Percentiles rank a stretch among this genome's conserved stretches.
phyloP scores from a whole-genome alignment of 208 protist genomes.

The Wallacemonas sp. region DNA sequence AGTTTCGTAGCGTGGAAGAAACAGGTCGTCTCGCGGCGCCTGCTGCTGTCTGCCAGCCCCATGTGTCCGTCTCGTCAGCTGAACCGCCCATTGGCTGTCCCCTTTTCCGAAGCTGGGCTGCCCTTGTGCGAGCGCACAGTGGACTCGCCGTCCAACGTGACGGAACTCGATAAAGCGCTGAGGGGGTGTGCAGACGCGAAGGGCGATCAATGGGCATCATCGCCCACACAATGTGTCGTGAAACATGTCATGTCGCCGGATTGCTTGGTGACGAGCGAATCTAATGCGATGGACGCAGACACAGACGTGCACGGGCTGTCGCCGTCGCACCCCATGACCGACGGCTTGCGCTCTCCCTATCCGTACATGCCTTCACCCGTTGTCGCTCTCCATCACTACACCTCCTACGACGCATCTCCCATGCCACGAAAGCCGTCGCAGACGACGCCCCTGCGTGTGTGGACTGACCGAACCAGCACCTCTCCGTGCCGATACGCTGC shows the following conservation, averaged over 20 bases:
- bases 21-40: conserved; percentile 12
- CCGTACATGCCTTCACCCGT: not conserved
- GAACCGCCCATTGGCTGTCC: too few relatives aligned
- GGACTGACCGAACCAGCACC: not conserved
- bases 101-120: too few relatives aligned
- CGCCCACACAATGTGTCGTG: too few relatives aligned
- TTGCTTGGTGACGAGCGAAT: too few relatives aligned
- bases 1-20: conserved; percentile 29
- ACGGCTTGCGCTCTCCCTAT: not conserved
- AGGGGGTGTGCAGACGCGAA: too few relatives aligned
- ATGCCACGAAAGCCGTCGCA: not conserved
- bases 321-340: not conserved
- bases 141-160: too few relatives aligned
- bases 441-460: not conserved
- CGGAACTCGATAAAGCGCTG: too few relatives aligned
- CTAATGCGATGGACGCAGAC: too few relatives aligned
- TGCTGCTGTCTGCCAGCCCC: conserved; percentile 1
- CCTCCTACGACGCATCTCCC: not conserved
- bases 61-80: too few relatives aligned
- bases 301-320: not conserved
- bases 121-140: too few relatives aligned
- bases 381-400: not conserved
- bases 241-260: too few relatives aligned
- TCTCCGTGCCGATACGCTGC: conserved; percentile 8
- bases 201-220: too few relatives aligned